Conservation (phyloP, 495 filamentous ascomycete genomes). For the Penicillium samsonianum region DNA sequence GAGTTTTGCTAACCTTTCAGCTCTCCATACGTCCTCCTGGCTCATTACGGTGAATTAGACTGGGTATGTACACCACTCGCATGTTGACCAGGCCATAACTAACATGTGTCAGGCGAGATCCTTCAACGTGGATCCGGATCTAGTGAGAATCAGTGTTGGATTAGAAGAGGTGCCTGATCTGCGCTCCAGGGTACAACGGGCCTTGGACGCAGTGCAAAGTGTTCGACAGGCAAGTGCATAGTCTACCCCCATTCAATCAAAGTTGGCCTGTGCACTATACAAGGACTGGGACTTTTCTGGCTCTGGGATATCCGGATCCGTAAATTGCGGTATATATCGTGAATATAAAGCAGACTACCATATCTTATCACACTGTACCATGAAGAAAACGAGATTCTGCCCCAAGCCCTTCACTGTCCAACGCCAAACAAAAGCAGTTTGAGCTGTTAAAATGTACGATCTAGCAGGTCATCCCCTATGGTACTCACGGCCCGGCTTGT, state of each 20-base stretch:
- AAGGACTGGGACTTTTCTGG: background rate
- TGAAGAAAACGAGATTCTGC: conserved; percentile 13
- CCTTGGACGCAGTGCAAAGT: conserved; percentile 47
- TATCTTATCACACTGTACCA: conserved; percentile 9
- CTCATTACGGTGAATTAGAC: conserved; percentile 88
- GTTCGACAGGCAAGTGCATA: conserved; percentile 14
- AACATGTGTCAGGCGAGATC: conserved; percentile 57
- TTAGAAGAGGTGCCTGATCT: conserved; percentile 76
- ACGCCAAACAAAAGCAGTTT: background rate
- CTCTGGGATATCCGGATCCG: conserved; percentile 22
- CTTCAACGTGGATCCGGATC: conserved; percentile 73
- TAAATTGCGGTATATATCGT: conserved; percentile 18
- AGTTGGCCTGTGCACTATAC: background rate
- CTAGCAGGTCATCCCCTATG: conserved; percentile 41
- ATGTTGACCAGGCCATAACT: conserved; percentile 5
- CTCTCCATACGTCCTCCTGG: conserved; percentile 87
- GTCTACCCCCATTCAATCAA: conserved; percentile 10
- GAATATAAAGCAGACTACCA: conserved; percentile 7
- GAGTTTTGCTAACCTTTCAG: conserved; percentile 32
- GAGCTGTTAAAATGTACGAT: conserved; percentile 28
- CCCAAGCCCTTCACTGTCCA: background rate
- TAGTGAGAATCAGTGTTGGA: conserved; percentile 88
- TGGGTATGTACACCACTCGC: conserved; percentile 58
- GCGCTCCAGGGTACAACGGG: conserved; percentile 45
- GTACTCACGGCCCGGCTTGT: conserved; percentile 65